phyloP scores from a whole-genome alignment of 805 yeast genomes.

The Starmerella geochares region DNA sequence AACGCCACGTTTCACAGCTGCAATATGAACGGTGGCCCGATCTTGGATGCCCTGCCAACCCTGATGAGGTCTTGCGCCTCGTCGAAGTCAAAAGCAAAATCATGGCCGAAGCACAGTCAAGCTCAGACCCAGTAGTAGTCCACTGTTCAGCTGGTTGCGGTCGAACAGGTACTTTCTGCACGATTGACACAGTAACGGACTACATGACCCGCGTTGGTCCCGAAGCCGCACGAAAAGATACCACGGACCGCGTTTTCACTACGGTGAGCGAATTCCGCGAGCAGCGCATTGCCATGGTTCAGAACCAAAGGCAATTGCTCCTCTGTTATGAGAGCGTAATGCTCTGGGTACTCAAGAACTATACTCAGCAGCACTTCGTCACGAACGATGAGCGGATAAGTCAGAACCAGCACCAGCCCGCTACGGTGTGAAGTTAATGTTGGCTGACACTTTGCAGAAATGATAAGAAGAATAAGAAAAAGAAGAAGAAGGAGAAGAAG shows the following conservation, averaged over 20 bases:
- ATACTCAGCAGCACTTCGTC: not conserved
- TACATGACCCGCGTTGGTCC: slow-evolving; percentile 30
- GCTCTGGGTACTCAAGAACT: slow-evolving; percentile 19
- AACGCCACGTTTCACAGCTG: slow-evolving; percentile 52
- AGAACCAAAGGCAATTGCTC: slow-evolving; percentile 62
- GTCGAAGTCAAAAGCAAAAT: slow-evolving; percentile 40
- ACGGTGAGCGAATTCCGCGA: slow-evolving; percentile 57
- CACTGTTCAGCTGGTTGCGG: slow-evolving; percentile 99
- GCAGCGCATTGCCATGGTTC: slow-evolving; percentile 78
- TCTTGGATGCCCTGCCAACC: slow-evolving; percentile 54
- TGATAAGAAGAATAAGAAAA: not conserved
- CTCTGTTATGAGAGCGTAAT: slow-evolving; percentile 57
- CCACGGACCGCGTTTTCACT: slow-evolving; percentile 48
- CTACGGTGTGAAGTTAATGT: not conserved
- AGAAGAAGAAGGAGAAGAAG: not conserved
- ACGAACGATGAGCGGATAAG: not conserved
- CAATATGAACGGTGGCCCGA: slow-evolving; percentile 84
- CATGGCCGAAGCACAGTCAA: slow-evolving; percentile 16
- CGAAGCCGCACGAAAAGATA: slow-evolving; percentile 5
- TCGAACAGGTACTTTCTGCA: slow-evolving; percentile 77
- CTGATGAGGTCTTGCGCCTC: slow-evolving; percentile 52
- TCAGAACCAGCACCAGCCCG: not conserved
- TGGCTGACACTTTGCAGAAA: no score
- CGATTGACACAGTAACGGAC: slow-evolving; percentile 36
- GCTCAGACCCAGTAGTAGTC: slow-evolving; percentile 38